Percentiles rank a stretch among this genome's conserved stretches.
These are phyloP conservation scores for Annulohypoxylon nitens DNA, from an alignment of 495 filamentous ascomycete genomes.

Conservation along the genomic window DNA sequence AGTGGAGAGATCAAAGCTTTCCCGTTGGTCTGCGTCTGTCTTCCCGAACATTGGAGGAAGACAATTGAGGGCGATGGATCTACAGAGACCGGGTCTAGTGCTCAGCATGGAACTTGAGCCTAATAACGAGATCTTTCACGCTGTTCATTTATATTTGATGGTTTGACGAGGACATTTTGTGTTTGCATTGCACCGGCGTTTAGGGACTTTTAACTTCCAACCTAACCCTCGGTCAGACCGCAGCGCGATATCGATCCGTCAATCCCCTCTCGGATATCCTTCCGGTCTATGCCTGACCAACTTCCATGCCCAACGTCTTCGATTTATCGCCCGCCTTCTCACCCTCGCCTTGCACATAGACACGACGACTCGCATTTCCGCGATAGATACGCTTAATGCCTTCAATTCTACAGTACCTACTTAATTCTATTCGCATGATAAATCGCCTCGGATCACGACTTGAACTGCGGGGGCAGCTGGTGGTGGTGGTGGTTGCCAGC, in stretches of 20 bases:
- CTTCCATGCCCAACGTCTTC: conserved; percentile 22
- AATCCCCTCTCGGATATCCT: conserved; percentile 19
- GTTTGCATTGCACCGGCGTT: conserved; percentile 54
- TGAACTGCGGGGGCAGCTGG: conserved; percentile 31
- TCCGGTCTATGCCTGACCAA: conserved; percentile 13
- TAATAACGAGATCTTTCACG: conserved; percentile 46
- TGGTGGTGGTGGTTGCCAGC: conserved; percentile 21
- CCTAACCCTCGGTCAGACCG: conserved; percentile 29
- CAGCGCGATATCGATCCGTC: conserved; percentile 35
- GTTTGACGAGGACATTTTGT: conserved; percentile 60
- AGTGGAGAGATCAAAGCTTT: conserved; percentile 97
- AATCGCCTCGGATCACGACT: conserved; percentile 47
- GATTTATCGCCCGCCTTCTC: conserved; percentile 21
- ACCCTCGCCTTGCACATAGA: conserved; percentile 48
- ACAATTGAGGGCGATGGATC: conserved; percentile 90
- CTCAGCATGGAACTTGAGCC: conserved; percentile 52
- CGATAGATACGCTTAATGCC: conserved; percentile 53
- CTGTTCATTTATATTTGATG: conserved; percentile 47
- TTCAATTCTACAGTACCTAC: conserved; percentile 41
- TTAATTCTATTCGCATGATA: conserved; percentile 42
- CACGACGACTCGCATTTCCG: conserved; percentile 48
- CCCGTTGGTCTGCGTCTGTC: conserved; percentile 96
- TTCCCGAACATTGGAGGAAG: conserved; percentile 97
- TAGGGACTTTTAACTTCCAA: conserved; percentile 36
- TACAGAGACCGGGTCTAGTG: conserved; percentile 67